These are phyloP conservation scores for Apiospora marii DNA, from an alignment of 2,329 filamentous ascomycete genomes.

Conservation along the genomic window DNA sequence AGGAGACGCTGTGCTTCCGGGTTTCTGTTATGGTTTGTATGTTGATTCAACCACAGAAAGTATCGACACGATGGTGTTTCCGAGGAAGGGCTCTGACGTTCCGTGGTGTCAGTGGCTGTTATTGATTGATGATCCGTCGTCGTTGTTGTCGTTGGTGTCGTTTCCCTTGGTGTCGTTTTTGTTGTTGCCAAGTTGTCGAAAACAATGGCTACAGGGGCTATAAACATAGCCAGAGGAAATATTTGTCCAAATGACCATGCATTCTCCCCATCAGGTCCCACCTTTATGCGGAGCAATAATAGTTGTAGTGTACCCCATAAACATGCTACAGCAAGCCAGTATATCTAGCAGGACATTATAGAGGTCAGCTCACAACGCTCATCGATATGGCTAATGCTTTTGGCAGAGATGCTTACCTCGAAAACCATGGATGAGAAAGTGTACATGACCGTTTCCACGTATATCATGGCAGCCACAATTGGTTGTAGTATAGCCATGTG, in stretches of 20 bases:
- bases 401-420: background rate
- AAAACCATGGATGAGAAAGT: background rate
- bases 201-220: background rate
- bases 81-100: too few species aligned
- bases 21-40: too few species aligned
- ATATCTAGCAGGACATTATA: background rate
- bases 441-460: background rate
- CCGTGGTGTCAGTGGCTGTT: too few species aligned
- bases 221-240: background rate
- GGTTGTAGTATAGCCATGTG: background rate
- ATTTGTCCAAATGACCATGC: background rate
- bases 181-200: background rate
- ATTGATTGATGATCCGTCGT: too few species aligned
- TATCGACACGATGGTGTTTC: too few species aligned
- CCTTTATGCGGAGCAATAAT: background rate
- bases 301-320: background rate
- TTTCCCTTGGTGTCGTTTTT: too few species aligned
- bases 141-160: too few species aligned
- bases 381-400: too few species aligned
- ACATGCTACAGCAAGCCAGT: background rate
- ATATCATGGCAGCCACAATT: background rate
- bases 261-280: background rate
- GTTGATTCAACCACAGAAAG: too few species aligned
- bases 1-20: background rate
- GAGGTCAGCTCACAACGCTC: background rate